A percentile compares a stretch with the other conserved stretches of the same genome.
Evolutionary conservation across 306 rosid genomes (phyloP).

Genomic region (Mimosa bimucronata): DNA sequence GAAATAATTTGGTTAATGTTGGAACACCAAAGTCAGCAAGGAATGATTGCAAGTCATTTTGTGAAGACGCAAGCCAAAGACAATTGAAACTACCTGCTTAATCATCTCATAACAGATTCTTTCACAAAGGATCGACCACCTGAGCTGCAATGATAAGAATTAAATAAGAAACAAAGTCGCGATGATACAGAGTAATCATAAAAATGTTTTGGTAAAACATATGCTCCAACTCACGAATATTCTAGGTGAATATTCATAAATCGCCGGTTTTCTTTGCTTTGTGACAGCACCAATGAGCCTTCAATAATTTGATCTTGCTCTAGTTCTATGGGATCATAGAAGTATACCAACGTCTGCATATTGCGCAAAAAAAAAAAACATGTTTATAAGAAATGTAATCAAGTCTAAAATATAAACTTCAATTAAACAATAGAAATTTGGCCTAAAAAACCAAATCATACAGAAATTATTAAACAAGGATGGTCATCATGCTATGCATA

Average conservation of each 20-base stretch:
- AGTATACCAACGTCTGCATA: slow-evolving; percentile 89
- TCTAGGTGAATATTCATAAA: slow-evolving; percentile 98
- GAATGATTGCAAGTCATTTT: slow-evolving; percentile 2
- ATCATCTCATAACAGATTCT: slow-evolving; percentile 97
- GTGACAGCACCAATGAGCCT: slow-evolving; percentile 83
- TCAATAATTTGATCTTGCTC: slow-evolving; percentile 97
- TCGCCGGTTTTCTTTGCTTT: slow-evolving; percentile 93
- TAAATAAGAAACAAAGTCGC: slow-evolving; percentile 30
- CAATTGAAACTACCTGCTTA: neutral
- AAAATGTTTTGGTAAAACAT: neutral
- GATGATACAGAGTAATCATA: neutral
- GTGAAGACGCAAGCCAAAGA: slow-evolving; percentile 14
- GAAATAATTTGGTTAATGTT: slow-evolving; percentile 42
- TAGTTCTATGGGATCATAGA: slow-evolving; percentile 90
- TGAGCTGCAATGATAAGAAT: slow-evolving; percentile 64
- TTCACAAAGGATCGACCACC: slow-evolving; percentile 90
- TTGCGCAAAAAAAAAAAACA: slow-evolving; percentile 62
- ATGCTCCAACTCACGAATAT: slow-evolving; percentile 70
- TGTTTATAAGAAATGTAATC: slow-evolving; percentile 29
- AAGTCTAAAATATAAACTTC: neutral
- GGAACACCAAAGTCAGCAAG: slow-evolving; percentile 36
- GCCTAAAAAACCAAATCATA: neutral
- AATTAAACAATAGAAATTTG: neutral
- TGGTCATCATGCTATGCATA: neutral
- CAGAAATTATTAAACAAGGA: neutral